phyloP scores from a whole-genome alignment of 1,139 yeast species.

The Suhomyces bolitotheri region DNA sequence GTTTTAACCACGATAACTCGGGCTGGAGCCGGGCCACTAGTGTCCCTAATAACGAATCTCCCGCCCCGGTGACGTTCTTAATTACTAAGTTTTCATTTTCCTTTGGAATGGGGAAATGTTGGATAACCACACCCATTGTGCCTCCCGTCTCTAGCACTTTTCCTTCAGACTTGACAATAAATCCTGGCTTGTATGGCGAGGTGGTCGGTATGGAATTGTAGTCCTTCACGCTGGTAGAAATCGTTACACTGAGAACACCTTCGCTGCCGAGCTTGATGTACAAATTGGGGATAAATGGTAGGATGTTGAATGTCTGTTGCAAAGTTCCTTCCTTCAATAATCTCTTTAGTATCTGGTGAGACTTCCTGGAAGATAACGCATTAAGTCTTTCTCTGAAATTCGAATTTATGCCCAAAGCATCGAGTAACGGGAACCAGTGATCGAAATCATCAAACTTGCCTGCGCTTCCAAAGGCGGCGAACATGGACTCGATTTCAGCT shows the following conservation, averaged over 20 bases:
- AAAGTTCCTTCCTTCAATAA: constrained; percentile 52
- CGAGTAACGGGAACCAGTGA: constrained; percentile 74
- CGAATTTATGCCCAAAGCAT: constrained; percentile 55
- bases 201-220: constrained; percentile 40
- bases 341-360: constrained; percentile 19
- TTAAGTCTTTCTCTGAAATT: constrained; percentile 44
- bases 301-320: constrained; percentile 67
- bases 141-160: constrained; percentile 18
- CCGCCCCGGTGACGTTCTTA: constrained; percentile 68
- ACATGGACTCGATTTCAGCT: constrained; percentile 58
- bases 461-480: constrained; percentile 44
- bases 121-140: constrained; percentile 55
- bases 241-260: constrained; percentile 56
- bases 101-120: constrained; percentile 58
- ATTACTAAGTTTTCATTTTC: constrained; percentile 34
- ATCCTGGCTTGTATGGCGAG: constrained; percentile 31
- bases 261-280: constrained; percentile 65
- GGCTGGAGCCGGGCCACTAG: constrained; percentile 31
- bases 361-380: constrained; percentile 20
- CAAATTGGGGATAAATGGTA: constrained; percentile 73
- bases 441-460: constrained; percentile 62
- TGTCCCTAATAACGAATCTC: constrained; percentile 67
- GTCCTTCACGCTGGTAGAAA: constrained; percentile 30
- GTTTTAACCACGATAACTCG: constrained; percentile 26
- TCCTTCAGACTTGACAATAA: constrained; percentile 20